These are phyloP conservation scores for Shiraia sp. DNA, from an alignment of 2,329 filamentous ascomycete genomes.

Conservation along the genomic window DNA sequence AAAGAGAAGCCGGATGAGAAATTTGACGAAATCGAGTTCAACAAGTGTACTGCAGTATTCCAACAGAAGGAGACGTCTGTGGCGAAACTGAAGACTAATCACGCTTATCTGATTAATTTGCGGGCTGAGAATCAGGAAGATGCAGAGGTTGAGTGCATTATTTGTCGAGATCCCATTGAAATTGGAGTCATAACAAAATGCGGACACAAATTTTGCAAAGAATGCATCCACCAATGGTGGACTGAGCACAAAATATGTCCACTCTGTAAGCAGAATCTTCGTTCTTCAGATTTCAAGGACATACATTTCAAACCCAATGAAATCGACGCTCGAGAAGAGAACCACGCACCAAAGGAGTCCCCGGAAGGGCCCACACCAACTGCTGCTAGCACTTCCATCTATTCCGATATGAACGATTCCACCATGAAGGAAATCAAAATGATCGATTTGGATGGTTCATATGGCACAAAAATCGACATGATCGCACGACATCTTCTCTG, in stretches of 20 bases:
- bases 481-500: constrained; percentile 74
- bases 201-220: constrained; percentile 85
- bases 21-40: constrained; percentile 56
- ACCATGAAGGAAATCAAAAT: constrained; percentile 80
- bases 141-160: constrained; percentile 70
- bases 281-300: constrained; percentile 72
- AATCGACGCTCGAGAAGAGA: constrained; percentile 68
- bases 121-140: constrained; percentile 65
- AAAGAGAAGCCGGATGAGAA: constrained; percentile 65
- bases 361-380: constrained; percentile 31
- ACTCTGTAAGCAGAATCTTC: constrained; percentile 75
- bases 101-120: constrained; percentile 71
- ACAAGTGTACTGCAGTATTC: constrained; percentile 52
- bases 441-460: constrained; percentile 74
- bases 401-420: constrained; percentile 72
- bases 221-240: constrained; percentile 83
- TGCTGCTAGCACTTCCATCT: constrained; percentile 61
- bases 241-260: constrained; percentile 75
- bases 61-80: constrained; percentile 61
- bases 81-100: constrained; percentile 68
- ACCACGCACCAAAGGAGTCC: constrained; percentile 25
- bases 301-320: constrained; percentile 81
- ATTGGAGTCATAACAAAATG: constrained; percentile 83
- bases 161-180: constrained; percentile 78
- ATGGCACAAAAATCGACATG: constrained; percentile 88